These are phyloP conservation scores for Tuber calosporum DNA, from an alignment of 495 filamentous ascomycete genomes.

Conservation along the genomic window DNA sequence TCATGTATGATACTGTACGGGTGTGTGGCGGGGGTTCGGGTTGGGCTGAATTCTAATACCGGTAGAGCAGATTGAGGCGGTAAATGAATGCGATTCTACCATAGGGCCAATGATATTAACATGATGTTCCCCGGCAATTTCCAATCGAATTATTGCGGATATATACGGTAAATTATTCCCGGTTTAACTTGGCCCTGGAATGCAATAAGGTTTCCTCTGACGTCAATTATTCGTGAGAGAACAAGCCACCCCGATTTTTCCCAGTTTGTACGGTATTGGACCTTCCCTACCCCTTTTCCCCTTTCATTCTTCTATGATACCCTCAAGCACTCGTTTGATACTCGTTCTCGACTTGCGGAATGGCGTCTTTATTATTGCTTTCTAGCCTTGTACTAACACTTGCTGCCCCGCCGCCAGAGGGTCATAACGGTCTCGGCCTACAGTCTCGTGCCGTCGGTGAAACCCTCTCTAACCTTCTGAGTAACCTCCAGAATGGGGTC, in stretches of 20 bases:
- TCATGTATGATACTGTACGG: not conserved
- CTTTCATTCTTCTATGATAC: not conserved
- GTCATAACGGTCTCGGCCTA: not conserved
- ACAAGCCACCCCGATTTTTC: not conserved
- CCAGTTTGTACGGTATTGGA: not conserved
- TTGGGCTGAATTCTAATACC: not conserved
- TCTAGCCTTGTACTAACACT: not conserved
- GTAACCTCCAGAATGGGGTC: constrained; percentile 9
- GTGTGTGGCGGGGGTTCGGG: not conserved
- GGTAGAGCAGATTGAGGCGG: not conserved
- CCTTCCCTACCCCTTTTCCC: not conserved
- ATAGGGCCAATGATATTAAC: not conserved
- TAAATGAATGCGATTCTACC: not conserved
- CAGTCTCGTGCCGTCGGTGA: not conserved
- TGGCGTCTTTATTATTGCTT: not conserved
- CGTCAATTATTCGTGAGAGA: not conserved
- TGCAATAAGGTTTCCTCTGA: not conserved
- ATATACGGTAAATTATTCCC: not conserved
- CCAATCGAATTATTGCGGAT: not conserved
- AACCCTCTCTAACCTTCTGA: constrained; percentile 12
- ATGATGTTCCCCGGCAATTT: not conserved
- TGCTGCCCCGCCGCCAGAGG: not conserved
- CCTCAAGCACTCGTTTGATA: not conserved
- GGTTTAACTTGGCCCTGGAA: not conserved
- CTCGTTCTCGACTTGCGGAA: not conserved